Evolutionary conservation across 345 rosid species (phyloP), one percentile per base, ranked within the genome.

Genomic region (Adansonia digitata): DNA sequence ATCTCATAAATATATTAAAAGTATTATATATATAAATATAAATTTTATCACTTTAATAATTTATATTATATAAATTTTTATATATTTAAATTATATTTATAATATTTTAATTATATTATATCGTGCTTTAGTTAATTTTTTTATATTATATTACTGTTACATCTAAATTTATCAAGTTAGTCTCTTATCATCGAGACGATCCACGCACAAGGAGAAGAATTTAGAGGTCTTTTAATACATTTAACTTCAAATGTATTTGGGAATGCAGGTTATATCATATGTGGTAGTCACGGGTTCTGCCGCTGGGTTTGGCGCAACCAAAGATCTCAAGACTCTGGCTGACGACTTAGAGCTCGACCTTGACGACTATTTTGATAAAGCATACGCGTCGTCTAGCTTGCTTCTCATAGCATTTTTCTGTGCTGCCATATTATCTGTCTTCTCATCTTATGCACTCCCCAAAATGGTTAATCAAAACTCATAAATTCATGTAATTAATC

Each of bases 221-320:
- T 0, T 17, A 49, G 20, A 17, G 20, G 17, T 49, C 8, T 17
- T 17, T 17, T 49, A 51, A n/a, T 18, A 51, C 10, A 18, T n/a
- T n/a, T 18, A n/a, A 55, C 6, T 2, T 14, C 9, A 60, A 60
- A 29, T 13, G 14, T 29, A 0, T 14, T 59, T 27, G 48, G 31
- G 64, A 13, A n/a, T 51, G 24, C 78, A 88, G 90, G 34, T 86
- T 17, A 62, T 78, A 22, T 77, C 90, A 2, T 88, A 84, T 65
- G 13, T 86, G 10, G 29, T 86, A 67, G 93, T 85, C 4, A 86
- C 91, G 0, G 89, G 93, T 2, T 82, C 83, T 0, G 92, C 89
- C 0, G 96, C 89, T 0, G 93, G 81, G 52, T 85, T 88, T 56
- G 92, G 87, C 4, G 88, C 79, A 1, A 87, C 86, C 7, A 81